phyloP scores from a whole-genome alignment of 2,329 filamentous ascomycete genomes.

The Laburnicola sp. region DNA sequence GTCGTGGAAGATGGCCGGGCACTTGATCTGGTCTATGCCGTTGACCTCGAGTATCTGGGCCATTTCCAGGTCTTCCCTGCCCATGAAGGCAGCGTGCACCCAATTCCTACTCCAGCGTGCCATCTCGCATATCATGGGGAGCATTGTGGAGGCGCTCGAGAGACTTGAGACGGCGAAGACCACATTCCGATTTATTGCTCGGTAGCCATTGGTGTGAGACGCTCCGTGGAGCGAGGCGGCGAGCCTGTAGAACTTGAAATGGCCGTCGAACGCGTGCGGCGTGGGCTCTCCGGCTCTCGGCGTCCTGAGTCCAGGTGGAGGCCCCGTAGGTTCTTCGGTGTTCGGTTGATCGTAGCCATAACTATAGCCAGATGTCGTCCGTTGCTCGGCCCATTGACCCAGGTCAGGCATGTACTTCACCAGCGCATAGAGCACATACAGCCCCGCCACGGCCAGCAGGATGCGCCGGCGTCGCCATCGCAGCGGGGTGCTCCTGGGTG shows the following conservation, averaged over 20 bases:
- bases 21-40: constrained; percentile 68
- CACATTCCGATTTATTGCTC: constrained; percentile 66
- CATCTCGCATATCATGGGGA: constrained; percentile 90
- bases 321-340: constrained; percentile 30
- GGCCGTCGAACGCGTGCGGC: constrained; percentile 62
- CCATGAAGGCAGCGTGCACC: constrained; percentile 82
- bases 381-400: constrained; percentile 1
- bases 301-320: constrained; percentile 30
- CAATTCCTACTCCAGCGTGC: constrained; percentile 66
- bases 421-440: constrained; percentile 64
- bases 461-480: constrained; percentile 57
- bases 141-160: constrained; percentile 69
- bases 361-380: constrained; percentile 1
- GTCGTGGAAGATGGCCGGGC: constrained; percentile 70
- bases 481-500: constrained; percentile 30
- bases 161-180: constrained; percentile 78
- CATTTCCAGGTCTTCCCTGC: constrained; percentile 69
- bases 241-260: constrained; percentile 69
- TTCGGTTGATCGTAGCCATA: constrained; percentile 10
- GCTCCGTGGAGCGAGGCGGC: constrained; percentile 65
- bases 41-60: constrained; percentile 75
- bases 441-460: constrained; percentile 38
- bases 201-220: constrained; percentile 56
- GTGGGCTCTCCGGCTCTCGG: constrained; percentile 20
- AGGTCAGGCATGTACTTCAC: constrained; percentile 62